Conservation (phyloP, 768 basidiomycete species). For the Tremella fuciformis region DNA sequence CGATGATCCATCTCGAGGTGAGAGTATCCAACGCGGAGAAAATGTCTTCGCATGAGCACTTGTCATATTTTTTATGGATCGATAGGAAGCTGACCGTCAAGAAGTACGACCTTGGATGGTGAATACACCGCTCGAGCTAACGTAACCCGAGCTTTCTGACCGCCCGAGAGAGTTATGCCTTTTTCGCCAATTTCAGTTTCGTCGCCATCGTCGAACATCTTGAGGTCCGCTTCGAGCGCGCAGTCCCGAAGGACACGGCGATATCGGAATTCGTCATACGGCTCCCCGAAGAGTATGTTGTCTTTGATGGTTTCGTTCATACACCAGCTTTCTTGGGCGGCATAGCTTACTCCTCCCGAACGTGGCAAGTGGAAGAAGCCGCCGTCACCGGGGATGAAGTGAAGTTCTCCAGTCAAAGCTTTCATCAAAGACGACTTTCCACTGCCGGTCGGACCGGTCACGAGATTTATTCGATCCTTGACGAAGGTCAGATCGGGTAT, state of each 20-base stretch:
- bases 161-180: conserved; percentile 60
- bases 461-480: conserved; percentile 51
- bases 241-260: conserved; percentile 52
- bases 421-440: conserved; percentile 49
- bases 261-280: conserved; percentile 56
- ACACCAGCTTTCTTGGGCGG: conserved; percentile 82
- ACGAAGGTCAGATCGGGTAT: conserved; percentile 52
- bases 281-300: conserved; percentile 59
- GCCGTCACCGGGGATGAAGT: conserved; percentile 53
- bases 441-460: conserved; percentile 53
- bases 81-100: conserved; percentile 56
- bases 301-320: conserved; percentile 63
- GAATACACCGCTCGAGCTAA: conserved; percentile 64
- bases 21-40: conserved; percentile 64
- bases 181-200: conserved; percentile 70
- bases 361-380: conserved; percentile 72
- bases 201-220: conserved; percentile 62
- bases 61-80: not conserved
- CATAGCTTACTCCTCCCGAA: conserved; percentile 68
- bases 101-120: conserved; percentile 61
- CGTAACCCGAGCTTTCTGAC: conserved; percentile 62
- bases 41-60: conserved; percentile 56
- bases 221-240: conserved; percentile 56
- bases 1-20: conserved; percentile 59
- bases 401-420: conserved; percentile 54